Evolutionary conservation across 1,284 basidiomycete species (phyloP), one percentile per base, ranked within the genome.

Genomic region (Butyriboletus appendiculatus): DNA sequence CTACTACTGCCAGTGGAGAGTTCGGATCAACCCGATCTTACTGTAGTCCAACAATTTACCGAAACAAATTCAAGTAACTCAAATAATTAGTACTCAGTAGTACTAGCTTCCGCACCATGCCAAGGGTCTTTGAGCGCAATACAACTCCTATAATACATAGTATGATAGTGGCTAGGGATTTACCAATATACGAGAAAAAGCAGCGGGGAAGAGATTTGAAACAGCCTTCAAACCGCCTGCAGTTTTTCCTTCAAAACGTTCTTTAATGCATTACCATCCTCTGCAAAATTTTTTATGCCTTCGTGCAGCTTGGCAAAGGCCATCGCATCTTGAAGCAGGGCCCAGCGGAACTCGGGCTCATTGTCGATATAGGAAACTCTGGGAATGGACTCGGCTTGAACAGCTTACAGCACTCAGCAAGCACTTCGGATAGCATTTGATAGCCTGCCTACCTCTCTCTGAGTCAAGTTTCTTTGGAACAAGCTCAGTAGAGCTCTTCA

Each of bases 241-340:
- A 98, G 75, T 81, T 95, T 96, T 75, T 86, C 73, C 74, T 80
- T 85, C 68, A 98, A 81, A 60, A 96, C 76, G 46, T 80, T 76
- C 83, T 96, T 96, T 75, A 98, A 85, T n/a, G 91, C 85, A 66
- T 86, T 81, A 58, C 94, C 94, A 70, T 98, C 96, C 76, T 92
- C 93, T 59, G 94, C 94, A 73, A 98, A 98, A 77, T 94, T 94
- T 77, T 85, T 86, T 78, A 97, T 97, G 71, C 96, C 96, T 79
- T 98, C 95, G 75, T 97, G 92, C 53, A 94, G 76, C 77, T 96
- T 96, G 74, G 96, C 94, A 68, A 92, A 95, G 12, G 94, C 94
- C 94, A 96, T 96, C 71, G 80, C 73, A 73, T 97, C 94, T 67
- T 92, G 82, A 67, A 96, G 84, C 48, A 98, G 85, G 6, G 82